Percentiles rank a stretch among this genome's conserved stretches.
phyloP scores from a whole-genome alignment of 2,329 filamentous ascomycete species.

The Bipolaris sorokiniana region DNA sequence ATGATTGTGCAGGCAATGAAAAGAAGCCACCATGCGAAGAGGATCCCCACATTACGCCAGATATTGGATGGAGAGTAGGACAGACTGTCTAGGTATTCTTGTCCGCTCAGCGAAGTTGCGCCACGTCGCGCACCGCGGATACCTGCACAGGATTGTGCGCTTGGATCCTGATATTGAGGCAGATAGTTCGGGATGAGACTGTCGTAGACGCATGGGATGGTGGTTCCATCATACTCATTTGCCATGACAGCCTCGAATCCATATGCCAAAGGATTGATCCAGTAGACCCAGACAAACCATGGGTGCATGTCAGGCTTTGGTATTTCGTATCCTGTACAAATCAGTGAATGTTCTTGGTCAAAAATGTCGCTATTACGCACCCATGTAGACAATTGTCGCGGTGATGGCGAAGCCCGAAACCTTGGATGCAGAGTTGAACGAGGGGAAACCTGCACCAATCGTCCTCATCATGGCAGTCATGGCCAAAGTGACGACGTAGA shows the following conservation, averaged over 20 bases:
- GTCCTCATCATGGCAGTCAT: constrained; percentile 86
- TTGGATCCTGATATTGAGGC: constrained; percentile 51
- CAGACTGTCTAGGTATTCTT: constrained; percentile 63
- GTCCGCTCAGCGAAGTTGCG: constrained; percentile 59
- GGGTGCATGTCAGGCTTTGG: constrained; percentile 58
- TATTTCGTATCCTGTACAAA: constrained; percentile 55
- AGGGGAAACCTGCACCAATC: constrained; percentile 71
- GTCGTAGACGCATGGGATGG: constrained; percentile 56
- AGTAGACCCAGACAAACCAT: constrained; percentile 65
- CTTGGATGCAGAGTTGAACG: constrained; percentile 64
- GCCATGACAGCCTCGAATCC: constrained; percentile 78
- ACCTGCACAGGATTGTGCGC: constrained; percentile 62
- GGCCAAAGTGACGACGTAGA: constrained; percentile 52
- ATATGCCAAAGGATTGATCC: constrained; percentile 77
- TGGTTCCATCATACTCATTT: constrained; percentile 62
- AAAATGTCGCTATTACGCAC: constrained; percentile 30
- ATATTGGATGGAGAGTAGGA: constrained; percentile 44
- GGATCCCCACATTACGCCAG: constrained; percentile 53
- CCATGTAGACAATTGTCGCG: constrained; percentile 67
- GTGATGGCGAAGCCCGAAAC: constrained; percentile 60
- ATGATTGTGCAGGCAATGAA: constrained; percentile 63
- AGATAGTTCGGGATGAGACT: constrained; percentile 61
- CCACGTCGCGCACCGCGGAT: constrained; percentile 62
- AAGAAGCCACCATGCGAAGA: constrained; percentile 52
- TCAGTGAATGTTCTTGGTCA: background rate